These are phyloP conservation scores for Fusarium tjaetaba DNA, from an alignment of 2,329 filamentous ascomycete genomes.

Conservation along the genomic window DNA sequence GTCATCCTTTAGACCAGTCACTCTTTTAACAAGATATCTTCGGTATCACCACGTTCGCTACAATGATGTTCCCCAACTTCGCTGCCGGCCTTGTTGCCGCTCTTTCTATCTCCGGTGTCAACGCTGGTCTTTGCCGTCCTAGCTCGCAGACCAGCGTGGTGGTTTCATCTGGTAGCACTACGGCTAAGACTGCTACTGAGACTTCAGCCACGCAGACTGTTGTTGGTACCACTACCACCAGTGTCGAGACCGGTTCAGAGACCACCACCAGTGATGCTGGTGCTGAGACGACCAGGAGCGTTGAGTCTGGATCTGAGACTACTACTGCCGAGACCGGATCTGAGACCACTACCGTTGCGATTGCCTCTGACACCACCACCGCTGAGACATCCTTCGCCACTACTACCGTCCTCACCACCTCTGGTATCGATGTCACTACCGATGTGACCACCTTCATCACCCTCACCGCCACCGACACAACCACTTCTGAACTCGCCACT, in stretches of 20 bases:
- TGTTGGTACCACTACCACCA: background rate
- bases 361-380: background rate
- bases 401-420: background rate
- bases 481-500: background rate
- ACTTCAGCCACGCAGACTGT: background rate
- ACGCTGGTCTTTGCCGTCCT: slow-evolving; percentile 5
- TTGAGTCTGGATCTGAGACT: background rate
- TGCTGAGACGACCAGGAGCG: background rate
- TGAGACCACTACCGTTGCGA: background rate
- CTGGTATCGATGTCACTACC: background rate
- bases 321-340: background rate
- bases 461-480: background rate
- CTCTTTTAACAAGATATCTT: slow-evolving; percentile 1
- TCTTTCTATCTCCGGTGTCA: background rate
- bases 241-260: background rate
- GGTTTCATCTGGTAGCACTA: background rate
- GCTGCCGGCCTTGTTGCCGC: background rate
- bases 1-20: background rate
- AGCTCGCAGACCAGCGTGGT: background rate
- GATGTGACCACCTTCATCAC: slow-evolving; percentile 1
- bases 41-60: background rate
- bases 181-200: background rate
- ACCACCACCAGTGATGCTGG: background rate
- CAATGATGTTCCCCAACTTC: background rate
- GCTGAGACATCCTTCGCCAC: background rate